A percentile compares a stretch with the other conserved stretches of the same genome.
phyloP scores from a whole-genome alignment of 805 yeast genomes.

The Maudiozyma bulderi region DNA sequence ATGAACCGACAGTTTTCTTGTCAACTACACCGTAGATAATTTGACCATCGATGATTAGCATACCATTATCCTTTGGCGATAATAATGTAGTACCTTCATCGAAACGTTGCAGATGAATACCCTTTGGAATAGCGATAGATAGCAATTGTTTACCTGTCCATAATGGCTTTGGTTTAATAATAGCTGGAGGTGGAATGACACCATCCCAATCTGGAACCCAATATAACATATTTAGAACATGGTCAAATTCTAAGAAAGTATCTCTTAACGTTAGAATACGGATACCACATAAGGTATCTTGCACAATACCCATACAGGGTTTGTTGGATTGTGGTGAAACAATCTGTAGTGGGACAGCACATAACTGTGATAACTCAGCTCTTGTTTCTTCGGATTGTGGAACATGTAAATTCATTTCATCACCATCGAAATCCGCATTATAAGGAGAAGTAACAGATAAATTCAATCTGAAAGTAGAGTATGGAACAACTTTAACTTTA shows the following conservation, averaged over 20 bases:
- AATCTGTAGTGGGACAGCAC: constrained; percentile 96
- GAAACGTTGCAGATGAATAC: constrained; percentile 87
- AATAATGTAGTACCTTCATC: constrained; percentile 79
- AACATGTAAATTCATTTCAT: constrained; percentile 98
- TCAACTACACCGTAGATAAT: constrained; percentile 96
- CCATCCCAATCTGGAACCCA: constrained; percentile 99
- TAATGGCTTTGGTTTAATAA: constrained; percentile 85
- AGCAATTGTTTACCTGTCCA: constrained; percentile 97
- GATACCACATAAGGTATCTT: constrained; percentile 94
- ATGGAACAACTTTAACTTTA: constrained; percentile 96
- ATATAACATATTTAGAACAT: constrained; percentile 90
- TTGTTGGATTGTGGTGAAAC: constrained; percentile 97
- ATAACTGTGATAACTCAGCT: constrained; percentile 87
- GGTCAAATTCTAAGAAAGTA: constrained; percentile 77
- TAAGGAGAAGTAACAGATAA: constrained; percentile 98
- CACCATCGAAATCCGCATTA: constrained; percentile 99
- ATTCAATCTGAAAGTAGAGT: constrained; percentile 92
- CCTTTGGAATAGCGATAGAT: constrained; percentile 89
- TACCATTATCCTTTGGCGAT: constrained; percentile 89
- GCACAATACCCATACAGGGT: constrained; percentile 99
- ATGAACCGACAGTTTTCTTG: constrained; percentile 96
- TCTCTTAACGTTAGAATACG: constrained; percentile 93
- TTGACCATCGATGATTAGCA: constrained; percentile 92
- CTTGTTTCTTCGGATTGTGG: constrained; percentile 98
- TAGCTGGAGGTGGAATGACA: constrained; percentile 89